Evolutionary conservation across 805 yeast genomes (phyloP).

Genomic region (Ogataea zsoltii): DNA sequence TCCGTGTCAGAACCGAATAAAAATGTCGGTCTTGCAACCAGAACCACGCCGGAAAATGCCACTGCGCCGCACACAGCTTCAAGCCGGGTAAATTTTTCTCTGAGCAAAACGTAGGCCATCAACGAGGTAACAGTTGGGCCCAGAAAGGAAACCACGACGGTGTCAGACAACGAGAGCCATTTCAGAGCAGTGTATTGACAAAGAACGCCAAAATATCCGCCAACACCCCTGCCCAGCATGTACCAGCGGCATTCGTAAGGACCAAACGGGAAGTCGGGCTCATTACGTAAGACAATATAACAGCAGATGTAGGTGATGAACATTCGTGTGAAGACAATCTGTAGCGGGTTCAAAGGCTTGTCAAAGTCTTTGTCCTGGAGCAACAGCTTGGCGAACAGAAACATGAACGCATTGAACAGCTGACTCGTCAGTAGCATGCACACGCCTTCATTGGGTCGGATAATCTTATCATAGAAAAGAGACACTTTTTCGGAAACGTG

Average conservation of each 20-base stretch:
- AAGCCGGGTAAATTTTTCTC: conserved; percentile 62
- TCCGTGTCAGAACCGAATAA: conserved; percentile 47
- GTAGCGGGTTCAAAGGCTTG: conserved; percentile 71
- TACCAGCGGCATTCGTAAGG: conserved; percentile 55
- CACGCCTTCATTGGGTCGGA: conserved; percentile 53
- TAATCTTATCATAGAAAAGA: conserved; percentile 13
- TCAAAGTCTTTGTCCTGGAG: conserved; percentile 62
- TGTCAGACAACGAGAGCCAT: conserved; percentile 76
- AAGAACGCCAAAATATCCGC: conserved; percentile 81
- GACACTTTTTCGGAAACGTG: too few relatives aligned
- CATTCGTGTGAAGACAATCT: conserved; percentile 80
- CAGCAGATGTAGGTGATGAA: conserved; percentile 64
- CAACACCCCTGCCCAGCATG: conserved; percentile 61
- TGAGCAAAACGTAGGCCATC: conserved; percentile 64
- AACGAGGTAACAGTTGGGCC: conserved; percentile 77
- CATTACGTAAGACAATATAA: conserved; percentile 37
- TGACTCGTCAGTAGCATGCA: conserved; percentile 60
- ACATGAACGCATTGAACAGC: conserved; percentile 76
- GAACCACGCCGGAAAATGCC: conserved; percentile 72
- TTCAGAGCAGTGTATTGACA: conserved; percentile 74
- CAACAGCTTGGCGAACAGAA: conserved; percentile 70
- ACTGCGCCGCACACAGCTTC: conserved; percentile 71
- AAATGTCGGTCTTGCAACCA: conserved; percentile 81
- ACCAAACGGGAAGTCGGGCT: conserved; percentile 69
- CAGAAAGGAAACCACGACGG: conserved; percentile 76